Evolutionary conservation across 768 basidiomycete genomes (phyloP).

Genomic region (Tephrocybe rancida): DNA sequence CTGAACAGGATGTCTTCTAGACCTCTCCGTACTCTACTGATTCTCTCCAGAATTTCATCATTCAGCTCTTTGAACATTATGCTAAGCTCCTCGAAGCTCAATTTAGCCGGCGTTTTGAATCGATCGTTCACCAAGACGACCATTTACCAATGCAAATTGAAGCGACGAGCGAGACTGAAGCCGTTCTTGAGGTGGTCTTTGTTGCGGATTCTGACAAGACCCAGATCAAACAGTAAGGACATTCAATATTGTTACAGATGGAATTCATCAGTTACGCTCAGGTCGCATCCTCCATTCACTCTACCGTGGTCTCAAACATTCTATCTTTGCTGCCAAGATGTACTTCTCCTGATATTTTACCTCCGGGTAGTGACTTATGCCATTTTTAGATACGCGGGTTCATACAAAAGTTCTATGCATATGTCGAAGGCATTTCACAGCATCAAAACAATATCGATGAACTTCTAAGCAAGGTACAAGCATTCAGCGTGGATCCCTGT

Average conservation of each 20-base stretch:
- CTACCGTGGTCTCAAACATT: constrained; percentile 97
- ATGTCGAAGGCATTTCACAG: constrained; percentile 93
- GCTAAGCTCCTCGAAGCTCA: constrained; percentile 78
- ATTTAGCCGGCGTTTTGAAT: constrained; percentile 80
- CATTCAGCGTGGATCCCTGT: background rate
- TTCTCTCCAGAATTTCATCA: constrained; percentile 80
- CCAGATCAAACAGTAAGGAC: constrained; percentile 55
- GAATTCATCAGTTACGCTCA: constrained; percentile 24
- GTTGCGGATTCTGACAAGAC: constrained; percentile 68
- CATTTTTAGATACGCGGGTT: constrained; percentile 41
- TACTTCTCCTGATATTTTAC: constrained; percentile 31
- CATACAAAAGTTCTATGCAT: constrained; percentile 94
- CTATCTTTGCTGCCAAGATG: constrained; percentile 91
- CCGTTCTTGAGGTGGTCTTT: constrained; percentile 84
- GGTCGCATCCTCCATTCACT: constrained; percentile 64
- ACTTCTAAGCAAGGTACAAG: constrained; percentile 77
- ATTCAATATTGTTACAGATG: background rate
- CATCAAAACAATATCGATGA: constrained; percentile 93
- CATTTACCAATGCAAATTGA: constrained; percentile 84
- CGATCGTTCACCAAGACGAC: constrained; percentile 87
- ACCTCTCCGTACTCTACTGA: constrained; percentile 85
- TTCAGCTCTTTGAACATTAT: constrained; percentile 92
- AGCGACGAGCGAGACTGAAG: constrained; percentile 60
- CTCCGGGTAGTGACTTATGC: background rate
- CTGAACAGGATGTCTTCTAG: constrained; percentile 36